phyloP scores from a whole-genome alignment of 306 rosid genomes.

The Prunus mume region DNA sequence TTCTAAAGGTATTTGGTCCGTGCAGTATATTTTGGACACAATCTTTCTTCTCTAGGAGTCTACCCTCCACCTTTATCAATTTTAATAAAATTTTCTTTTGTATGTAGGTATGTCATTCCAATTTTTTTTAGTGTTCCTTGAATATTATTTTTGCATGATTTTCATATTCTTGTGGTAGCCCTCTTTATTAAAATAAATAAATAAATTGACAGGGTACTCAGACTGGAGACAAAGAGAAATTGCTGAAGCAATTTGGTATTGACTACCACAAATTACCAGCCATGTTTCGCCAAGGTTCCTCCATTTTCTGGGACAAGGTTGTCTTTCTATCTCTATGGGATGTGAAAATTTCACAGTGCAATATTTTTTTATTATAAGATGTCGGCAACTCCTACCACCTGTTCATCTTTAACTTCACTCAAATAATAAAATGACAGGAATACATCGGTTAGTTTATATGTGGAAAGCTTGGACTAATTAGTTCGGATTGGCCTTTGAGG shows the following conservation, averaged over 20 bases:
- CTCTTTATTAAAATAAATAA: not conserved
- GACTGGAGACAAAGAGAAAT: slow-evolving; percentile 51
- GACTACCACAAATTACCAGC: slow-evolving; percentile 54
- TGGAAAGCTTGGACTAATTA: too few relatives aligned
- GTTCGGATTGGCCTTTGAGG: too few relatives aligned
- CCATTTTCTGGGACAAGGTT: slow-evolving; percentile 53
- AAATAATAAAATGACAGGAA: not conserved
- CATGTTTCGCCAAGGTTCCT: slow-evolving; percentile 78
- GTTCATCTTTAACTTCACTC: not conserved
- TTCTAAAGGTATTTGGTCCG: slow-evolving; percentile 38
- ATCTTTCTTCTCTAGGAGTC: not conserved
- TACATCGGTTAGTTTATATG: not conserved
- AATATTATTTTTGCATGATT: not conserved
- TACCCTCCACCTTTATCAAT: not conserved
- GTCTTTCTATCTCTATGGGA: slow-evolving; percentile 3
- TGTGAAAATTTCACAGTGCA: not conserved
- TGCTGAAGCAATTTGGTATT: slow-evolving; percentile 58
- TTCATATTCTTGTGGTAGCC: not conserved
- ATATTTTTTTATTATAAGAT: not conserved
- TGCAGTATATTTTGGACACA: not conserved
- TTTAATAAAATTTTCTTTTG: not conserved
- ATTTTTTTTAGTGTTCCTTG: not conserved
- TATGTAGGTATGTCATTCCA: not conserved
- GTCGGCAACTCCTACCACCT: not conserved
- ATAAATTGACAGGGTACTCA: slow-evolving; percentile 51